Conservation (phyloP, 2,329 filamentous ascomycete species). For the Emergomyces pasteurianus region DNA sequence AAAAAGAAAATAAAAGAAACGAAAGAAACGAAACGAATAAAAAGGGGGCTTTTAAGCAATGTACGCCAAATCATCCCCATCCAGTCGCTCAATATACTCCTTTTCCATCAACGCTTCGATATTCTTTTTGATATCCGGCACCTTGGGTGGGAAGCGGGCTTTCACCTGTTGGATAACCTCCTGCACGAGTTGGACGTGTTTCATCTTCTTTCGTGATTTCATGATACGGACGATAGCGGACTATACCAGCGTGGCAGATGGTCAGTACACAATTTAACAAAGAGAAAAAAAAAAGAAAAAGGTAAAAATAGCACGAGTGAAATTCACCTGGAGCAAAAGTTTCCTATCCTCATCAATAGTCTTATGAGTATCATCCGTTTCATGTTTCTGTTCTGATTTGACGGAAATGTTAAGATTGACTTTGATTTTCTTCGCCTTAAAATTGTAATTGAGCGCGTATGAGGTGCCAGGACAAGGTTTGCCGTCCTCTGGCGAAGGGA, state of each 20-base stretch:
- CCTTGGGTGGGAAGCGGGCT: slow-evolving; percentile 81
- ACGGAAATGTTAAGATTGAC: slow-evolving; percentile 92
- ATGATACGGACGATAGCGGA: slow-evolving; percentile 98
- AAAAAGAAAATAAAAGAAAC: background rate
- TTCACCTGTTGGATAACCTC: slow-evolving; percentile 95
- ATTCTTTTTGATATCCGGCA: slow-evolving; percentile 97
- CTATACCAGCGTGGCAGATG: slow-evolving; percentile 37
- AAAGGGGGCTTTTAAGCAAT: slow-evolving; percentile 49
- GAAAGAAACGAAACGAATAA: too few species aligned
- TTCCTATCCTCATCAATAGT: slow-evolving; percentile 98
- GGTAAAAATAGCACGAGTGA: slow-evolving; percentile 3
- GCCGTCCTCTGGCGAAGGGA: slow-evolving; percentile 56
- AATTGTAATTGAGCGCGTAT: slow-evolving; percentile 81
- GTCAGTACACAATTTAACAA: slow-evolving; percentile 16
- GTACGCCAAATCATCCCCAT: slow-evolving; percentile 80
- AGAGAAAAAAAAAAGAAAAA: background rate
- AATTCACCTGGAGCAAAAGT: slow-evolving; percentile 81
- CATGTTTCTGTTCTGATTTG: slow-evolving; percentile 91
- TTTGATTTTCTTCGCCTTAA: slow-evolving; percentile 97
- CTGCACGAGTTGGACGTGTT: slow-evolving; percentile 84
- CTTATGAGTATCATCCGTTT: slow-evolving; percentile 96
- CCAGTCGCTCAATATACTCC: slow-evolving; percentile 92
- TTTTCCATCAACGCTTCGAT: slow-evolving; percentile 98
- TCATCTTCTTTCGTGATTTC: slow-evolving; percentile 99
- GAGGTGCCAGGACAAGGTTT: slow-evolving; percentile 68